Conservation (phyloP, 768 basidiomycete genomes). For the Russula sp. region DNA sequence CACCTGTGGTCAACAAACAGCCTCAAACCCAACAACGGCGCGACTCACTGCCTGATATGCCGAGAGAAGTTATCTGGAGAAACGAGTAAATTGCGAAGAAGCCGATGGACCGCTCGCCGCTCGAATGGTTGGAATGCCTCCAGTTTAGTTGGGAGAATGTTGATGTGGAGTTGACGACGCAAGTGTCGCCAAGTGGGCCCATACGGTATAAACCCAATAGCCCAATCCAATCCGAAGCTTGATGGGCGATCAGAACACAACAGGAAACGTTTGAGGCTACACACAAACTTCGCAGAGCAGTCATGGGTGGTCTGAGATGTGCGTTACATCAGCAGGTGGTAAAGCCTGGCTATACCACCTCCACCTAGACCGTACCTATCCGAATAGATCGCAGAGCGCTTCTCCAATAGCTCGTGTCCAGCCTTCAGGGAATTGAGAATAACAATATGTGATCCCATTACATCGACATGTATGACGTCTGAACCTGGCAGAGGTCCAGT, state of each 20-base stretch:
- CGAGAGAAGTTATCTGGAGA: slow-evolving; percentile 26
- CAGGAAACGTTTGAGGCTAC: background rate
- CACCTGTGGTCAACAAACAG: background rate
- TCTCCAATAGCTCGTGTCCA: slow-evolving; percentile 26
- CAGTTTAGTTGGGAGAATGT: background rate
- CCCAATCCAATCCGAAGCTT: background rate
- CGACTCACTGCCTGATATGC: slow-evolving; percentile 33
- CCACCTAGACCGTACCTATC: background rate
- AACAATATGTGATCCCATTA: slow-evolving; percentile 20
- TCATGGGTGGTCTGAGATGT: slow-evolving; percentile 1
- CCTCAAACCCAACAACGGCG: background rate
- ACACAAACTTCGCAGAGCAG: background rate
- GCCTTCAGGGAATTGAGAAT: slow-evolving; percentile 23
- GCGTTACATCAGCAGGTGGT: background rate
- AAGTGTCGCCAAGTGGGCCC: background rate
- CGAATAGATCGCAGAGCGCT: slow-evolving; percentile 23
- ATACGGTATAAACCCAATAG: background rate
- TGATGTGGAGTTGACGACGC: background rate
- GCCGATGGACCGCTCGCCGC: background rate
- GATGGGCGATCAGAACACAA: background rate
- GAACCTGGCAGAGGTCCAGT: background rate
- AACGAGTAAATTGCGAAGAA: background rate
- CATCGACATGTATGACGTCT: slow-evolving; percentile 22
- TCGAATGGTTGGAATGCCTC: background rate
- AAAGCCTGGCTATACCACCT: background rate